Evolutionary conservation across 2,329 filamentous ascomycete genomes (phyloP).

Genomic region (Fonsecaea nubica): DNA sequence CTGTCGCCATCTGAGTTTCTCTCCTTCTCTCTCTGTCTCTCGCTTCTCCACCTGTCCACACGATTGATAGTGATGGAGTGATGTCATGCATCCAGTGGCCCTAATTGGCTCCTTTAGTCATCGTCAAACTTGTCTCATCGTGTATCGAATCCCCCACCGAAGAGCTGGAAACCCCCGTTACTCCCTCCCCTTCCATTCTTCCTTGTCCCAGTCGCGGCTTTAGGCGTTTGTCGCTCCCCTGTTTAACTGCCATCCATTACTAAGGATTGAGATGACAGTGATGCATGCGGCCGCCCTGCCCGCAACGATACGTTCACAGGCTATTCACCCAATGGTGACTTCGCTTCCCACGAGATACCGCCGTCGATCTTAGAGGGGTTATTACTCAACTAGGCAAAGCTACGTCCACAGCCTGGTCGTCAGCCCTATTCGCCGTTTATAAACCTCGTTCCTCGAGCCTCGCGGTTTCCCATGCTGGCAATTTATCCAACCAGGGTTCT

Average conservation of each 20-base stretch:
- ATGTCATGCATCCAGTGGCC: neutral
- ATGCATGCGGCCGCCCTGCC: slow-evolving; percentile 17
- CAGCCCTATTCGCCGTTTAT: neutral
- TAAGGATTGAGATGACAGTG: slow-evolving; percentile 1
- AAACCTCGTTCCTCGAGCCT: neutral
- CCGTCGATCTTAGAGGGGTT: neutral
- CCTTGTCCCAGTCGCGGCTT: slow-evolving; percentile 3
- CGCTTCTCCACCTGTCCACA: too few species aligned
- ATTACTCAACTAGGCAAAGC: neutral
- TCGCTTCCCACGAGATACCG: neutral
- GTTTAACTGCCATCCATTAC: neutral
- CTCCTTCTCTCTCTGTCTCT: neutral
- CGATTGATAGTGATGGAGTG: neutral
- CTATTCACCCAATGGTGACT: neutral
- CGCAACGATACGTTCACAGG: neutral
- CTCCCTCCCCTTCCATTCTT: neutral
- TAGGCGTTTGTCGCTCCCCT: neutral
- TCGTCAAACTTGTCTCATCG: neutral
- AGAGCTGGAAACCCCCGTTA: neutral
- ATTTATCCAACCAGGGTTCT: neutral
- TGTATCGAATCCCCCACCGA: neutral
- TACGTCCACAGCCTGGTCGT: neutral
- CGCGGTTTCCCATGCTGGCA: neutral
- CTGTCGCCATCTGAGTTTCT: neutral
- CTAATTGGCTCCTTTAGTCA: neutral